phyloP scores from a whole-genome alignment of 2,329 filamentous ascomycete species.

The Scedosporium aurantiacum region DNA sequence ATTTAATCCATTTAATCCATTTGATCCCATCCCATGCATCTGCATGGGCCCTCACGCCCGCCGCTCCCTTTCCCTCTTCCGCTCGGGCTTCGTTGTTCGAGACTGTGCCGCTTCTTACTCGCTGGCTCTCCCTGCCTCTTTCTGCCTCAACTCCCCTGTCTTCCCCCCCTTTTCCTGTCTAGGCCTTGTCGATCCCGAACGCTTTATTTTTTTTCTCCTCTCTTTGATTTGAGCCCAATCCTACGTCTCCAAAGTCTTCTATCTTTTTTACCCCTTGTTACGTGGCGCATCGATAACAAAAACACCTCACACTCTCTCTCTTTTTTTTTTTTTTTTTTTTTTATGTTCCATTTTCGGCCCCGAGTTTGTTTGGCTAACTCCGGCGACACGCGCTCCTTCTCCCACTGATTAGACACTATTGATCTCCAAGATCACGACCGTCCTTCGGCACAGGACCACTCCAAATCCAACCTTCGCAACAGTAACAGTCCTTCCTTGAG shows the following conservation, averaged over 20 bases:
- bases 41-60: no score
- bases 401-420: slow-evolving; percentile 60
- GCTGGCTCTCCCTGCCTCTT: neutral
- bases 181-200: slow-evolving; percentile 1
- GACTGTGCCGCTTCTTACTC: neutral
- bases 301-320: neutral
- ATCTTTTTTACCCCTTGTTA: neutral
- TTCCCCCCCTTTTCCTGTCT: neutral
- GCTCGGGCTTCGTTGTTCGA: slow-evolving; percentile 1
- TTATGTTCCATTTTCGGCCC: neutral
- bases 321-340: slow-evolving; percentile 3
- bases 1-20: neutral
- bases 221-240: neutral
- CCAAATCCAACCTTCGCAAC: slow-evolving; percentile 2
- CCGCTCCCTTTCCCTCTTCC: neutral
- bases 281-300: neutral
- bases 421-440: slow-evolving; percentile 79
- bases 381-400: neutral
- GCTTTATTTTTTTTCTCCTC: slow-evolving; percentile 1
- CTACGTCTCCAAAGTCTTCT: neutral
- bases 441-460: slow-evolving; percentile 65
- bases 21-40: no score
- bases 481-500: slow-evolving; percentile 31
- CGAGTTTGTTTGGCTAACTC: neutral
- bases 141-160: neutral